Evolutionary conservation across 2,329 filamentous ascomycete species (phyloP).

Genomic region (Apiospora rasikravindrae): DNA sequence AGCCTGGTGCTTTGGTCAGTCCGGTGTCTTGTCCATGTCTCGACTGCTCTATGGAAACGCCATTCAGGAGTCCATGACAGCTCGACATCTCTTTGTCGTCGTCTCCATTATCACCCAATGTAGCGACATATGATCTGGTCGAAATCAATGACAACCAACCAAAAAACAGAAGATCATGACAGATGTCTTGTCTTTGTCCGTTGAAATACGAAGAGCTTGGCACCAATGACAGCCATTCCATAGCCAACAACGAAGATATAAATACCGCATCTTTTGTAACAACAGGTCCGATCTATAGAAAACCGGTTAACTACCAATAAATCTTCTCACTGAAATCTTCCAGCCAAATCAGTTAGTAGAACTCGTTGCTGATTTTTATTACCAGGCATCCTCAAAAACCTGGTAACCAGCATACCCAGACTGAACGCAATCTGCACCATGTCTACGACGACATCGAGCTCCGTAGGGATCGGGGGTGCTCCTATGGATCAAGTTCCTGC

Average conservation of each 20-base stretch:
- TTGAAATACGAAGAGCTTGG: neutral
- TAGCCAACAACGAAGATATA: neutral
- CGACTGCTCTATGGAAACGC: too few species aligned
- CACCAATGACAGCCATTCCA: neutral
- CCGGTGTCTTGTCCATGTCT: too few species aligned
- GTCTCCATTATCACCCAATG: neutral
- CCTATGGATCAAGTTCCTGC: neutral
- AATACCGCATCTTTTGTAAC: too few species aligned
- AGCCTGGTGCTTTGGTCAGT: too few species aligned
- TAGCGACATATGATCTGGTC: neutral
- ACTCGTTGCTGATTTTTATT: neutral
- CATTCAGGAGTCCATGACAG: too few species aligned
- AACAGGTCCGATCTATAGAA: neutral
- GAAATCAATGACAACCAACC: neutral
- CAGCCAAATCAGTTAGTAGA: neutral
- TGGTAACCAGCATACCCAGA: neutral
- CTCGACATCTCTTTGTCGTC: too few species aligned
- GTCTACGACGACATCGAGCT: neutral
- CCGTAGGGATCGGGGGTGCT: neutral
- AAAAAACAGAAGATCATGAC: neutral
- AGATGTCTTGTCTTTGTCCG: neutral
- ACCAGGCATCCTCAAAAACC: neutral
- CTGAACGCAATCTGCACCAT: neutral
- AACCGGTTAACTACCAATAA: neutral
- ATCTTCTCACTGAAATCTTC: neutral